Percentiles rank a stretch among this genome's conserved stretches.
These are phyloP conservation scores for Naganishia vishniacii DNA, from an alignment of 768 basidiomycete species.

Conservation along the genomic window DNA sequence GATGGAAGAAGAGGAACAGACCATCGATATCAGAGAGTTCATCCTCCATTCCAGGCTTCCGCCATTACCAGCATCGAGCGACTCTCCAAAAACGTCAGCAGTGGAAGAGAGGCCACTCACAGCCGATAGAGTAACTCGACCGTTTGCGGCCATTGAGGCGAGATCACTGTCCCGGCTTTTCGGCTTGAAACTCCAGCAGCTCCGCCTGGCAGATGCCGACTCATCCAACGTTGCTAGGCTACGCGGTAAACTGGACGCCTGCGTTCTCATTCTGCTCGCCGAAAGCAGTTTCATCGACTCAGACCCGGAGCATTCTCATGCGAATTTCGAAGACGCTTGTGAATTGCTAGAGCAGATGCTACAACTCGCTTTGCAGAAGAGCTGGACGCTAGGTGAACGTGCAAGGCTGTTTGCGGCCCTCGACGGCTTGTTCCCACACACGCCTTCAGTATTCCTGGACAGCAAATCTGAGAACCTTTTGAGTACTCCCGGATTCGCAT, in stretches of 20 bases:
- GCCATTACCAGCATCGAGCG: background rate
- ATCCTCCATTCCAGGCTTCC: constrained; percentile 62
- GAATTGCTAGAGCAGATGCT: constrained; percentile 6
- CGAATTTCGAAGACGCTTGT: background rate
- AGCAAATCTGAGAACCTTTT: background rate
- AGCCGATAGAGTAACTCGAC: constrained; percentile 24
- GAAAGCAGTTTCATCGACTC: constrained; percentile 17
- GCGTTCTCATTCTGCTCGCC: constrained; percentile 7
- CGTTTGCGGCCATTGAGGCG: background rate
- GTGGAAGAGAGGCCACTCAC: too few relatives aligned
- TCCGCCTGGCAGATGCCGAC: constrained; percentile 57
- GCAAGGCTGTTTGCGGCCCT: background rate
- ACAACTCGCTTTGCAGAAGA: background rate
- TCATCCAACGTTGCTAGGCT: background rate
- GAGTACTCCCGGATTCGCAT: background rate
- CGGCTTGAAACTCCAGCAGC: background rate
- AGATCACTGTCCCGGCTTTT: constrained; percentile 11
- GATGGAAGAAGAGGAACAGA: constrained; percentile 58
- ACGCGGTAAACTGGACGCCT: constrained; percentile 10
- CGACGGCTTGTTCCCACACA: background rate
- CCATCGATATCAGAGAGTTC: constrained; percentile 63
- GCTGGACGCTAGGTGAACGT: background rate
- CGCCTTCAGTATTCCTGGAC: background rate
- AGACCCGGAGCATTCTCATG: constrained; percentile 2
- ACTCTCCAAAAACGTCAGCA: background rate